These are phyloP conservation scores for Penicillium waksmanii DNA, from an alignment of 495 filamentous ascomycete species.

Conservation along the genomic window DNA sequence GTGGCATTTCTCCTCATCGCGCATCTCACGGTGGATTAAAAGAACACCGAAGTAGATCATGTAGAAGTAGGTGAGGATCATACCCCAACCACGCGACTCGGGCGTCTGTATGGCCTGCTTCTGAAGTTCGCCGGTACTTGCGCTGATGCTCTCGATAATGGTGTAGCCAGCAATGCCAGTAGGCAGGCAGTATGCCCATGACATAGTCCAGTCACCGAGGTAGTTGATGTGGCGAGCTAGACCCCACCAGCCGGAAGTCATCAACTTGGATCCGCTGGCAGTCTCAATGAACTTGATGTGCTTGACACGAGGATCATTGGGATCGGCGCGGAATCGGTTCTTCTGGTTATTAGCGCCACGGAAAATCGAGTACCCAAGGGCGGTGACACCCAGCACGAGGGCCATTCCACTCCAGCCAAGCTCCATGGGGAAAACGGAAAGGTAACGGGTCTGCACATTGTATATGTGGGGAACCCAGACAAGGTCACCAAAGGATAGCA, in stretches of 20 bases:
- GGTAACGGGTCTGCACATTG: constrained; percentile 83
- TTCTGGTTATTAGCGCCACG: constrained; percentile 90
- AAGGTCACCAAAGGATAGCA: constrained; percentile 94
- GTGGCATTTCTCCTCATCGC: constrained; percentile 92
- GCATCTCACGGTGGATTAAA: constrained; percentile 84
- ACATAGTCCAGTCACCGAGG: constrained; percentile 94
- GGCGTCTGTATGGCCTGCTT: constrained; percentile 65
- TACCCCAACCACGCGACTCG: constrained; percentile 77
- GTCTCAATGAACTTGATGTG: constrained; percentile 90
- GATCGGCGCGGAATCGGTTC: constrained; percentile 89
- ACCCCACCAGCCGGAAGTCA: constrained; percentile 96
- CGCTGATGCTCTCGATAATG: constrained; percentile 51
- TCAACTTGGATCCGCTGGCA: constrained; percentile 74
- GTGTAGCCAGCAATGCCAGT: constrained; percentile 85
- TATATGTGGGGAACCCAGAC: constrained; percentile 95
- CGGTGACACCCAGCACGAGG: constrained; percentile 66
- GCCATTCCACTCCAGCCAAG: constrained; percentile 68
- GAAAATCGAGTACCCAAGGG: constrained; percentile 84
- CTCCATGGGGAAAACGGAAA: constrained; percentile 77
- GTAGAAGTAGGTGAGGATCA: constrained; percentile 93
- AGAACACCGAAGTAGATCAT: constrained; percentile 89
- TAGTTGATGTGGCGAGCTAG: constrained; percentile 94
- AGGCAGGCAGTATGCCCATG: constrained; percentile 89
- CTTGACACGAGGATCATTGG: constrained; percentile 75
- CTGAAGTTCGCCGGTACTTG: constrained; percentile 56